Evolutionary conservation across 2,329 filamentous ascomycete genomes (phyloP), one percentile per base, ranked within the genome.

Genomic region (Coniella lustricola): DNA sequence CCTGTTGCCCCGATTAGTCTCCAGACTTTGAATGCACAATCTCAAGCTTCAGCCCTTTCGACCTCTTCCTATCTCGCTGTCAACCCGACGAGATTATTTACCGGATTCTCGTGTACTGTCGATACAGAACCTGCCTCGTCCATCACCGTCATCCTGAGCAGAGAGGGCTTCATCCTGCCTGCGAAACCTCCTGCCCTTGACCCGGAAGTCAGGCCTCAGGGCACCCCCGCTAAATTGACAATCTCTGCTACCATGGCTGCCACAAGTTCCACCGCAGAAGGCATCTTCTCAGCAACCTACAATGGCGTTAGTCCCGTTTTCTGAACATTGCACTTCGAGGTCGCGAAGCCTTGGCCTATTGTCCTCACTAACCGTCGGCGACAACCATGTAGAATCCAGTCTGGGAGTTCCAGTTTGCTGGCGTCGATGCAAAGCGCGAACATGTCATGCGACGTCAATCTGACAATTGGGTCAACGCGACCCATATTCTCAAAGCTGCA

Each of bases 401-500:
- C 10, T 96, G 93, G 64, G 93, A 97, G 64, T 93, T 82, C 68
- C 90, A 94, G 64, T 84, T 95, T 59, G 18, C 49, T 20, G 88
- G 84, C 32, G 76, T 74, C 56, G 89, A 94, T 63, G 63, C 82
- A 29, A 83, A 85, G 63, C 49, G 48, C 7, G 79, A 85, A 60
- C 89, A 96, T 87, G 87, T 97, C 56, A 98, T 98, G 93, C 85
- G 93, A 66, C 82, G 93, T 44, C 83, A 91, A 52, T 79, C 82
- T 46, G 93, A 98, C 67, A 83, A 97, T 68, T 98, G 91, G 90
- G 93, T 98, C 71, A 98, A 98, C 74, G 93, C 93, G 45, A 98
- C 93, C 0, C 93, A 98, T 67, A 97, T 98, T 56, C 79, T 98
- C 56, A 98, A 98, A 64, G 90, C 97, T 32, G 93, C 93, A 54